Conservation (phyloP, 306 rosid species). For the Albizia julibrissin region DNA sequence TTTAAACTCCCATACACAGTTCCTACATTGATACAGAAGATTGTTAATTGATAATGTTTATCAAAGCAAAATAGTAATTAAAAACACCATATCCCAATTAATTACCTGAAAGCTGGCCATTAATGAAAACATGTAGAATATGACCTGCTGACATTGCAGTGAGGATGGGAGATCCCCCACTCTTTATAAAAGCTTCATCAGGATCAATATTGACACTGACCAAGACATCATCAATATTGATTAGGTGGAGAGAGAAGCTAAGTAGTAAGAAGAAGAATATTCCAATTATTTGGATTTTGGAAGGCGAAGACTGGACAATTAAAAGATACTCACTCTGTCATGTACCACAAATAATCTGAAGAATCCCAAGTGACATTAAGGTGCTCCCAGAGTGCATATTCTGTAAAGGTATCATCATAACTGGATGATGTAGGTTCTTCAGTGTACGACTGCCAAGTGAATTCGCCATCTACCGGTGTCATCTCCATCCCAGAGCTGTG, state of each 20-base stretch:
- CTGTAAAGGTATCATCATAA: conserved; percentile 47
- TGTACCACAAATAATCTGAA: conserved; percentile 94
- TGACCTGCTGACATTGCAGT: conserved; percentile 88
- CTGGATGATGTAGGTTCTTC: conserved; percentile 73
- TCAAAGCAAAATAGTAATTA: neutral
- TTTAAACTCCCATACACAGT: conserved; percentile 62
- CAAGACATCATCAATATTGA: neutral
- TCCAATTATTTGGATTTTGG: conserved; percentile 2
- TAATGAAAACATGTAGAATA: conserved; percentile 84
- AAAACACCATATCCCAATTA: neutral
- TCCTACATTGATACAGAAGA: conserved; percentile 51
- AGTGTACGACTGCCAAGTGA: conserved; percentile 73
- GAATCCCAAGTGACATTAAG: conserved; percentile 70
- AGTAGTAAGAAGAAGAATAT: conserved; percentile 8
- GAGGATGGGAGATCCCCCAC: conserved; percentile 68
- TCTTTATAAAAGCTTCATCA: conserved; percentile 68
- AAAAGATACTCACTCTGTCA: conserved; percentile 82
- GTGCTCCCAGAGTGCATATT: conserved; percentile 75
- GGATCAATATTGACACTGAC: conserved; percentile 76
- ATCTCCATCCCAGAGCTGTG: conserved; percentile 57
- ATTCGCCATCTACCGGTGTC: conserved; percentile 51
- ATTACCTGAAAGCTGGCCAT: conserved; percentile 86
- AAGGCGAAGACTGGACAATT: conserved; percentile 9
- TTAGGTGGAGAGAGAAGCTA: conserved; percentile 11
- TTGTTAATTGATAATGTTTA: conserved; percentile 27